Conservation (phyloP, 163 green algal species). For the Scenedesmus sp. region DNA sequence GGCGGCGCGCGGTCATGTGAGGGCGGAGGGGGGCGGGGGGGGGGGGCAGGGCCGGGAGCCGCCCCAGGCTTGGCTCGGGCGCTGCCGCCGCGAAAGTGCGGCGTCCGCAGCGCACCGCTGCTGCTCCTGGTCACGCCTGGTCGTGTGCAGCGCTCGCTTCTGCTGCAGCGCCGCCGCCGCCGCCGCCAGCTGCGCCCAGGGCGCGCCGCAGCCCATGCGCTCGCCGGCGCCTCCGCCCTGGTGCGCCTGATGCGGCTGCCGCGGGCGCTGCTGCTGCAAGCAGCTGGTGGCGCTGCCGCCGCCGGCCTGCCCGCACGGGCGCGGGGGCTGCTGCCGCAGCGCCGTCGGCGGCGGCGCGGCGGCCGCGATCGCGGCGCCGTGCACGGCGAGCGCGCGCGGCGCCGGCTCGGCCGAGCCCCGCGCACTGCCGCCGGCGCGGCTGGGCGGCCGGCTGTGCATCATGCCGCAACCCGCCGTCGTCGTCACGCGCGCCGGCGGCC, state of each 20-base stretch:
- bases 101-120: conserved; percentile 2
- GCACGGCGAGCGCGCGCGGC: too few species aligned
- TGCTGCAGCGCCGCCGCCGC: not conserved
- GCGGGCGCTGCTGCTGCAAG: not conserved
- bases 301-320: too few species aligned
- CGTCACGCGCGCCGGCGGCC: not conserved
- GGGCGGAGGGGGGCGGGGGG: too few species aligned
- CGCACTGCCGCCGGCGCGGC: not conserved
- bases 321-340: too few species aligned
- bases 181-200: not conserved
- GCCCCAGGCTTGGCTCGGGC: too few species aligned
- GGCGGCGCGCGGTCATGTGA: too few species aligned
- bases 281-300: too few species aligned
- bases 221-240: not conserved
- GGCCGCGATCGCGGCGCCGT: too few species aligned
- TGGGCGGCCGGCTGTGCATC: conserved; percentile 7
- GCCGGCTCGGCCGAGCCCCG: too few species aligned
- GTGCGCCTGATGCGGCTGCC: conserved; percentile 4
- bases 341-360: too few species aligned
- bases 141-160: not conserved
- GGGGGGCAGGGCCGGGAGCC: too few species aligned
- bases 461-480: conserved; percentile 28
- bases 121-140: not conserved
- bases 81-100: too few species aligned
- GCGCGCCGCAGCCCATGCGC: conserved; percentile 4